These are phyloP conservation scores for Yamadazyma triangularis DNA, from an alignment of 1,139 yeast species.

Conservation along the genomic window DNA sequence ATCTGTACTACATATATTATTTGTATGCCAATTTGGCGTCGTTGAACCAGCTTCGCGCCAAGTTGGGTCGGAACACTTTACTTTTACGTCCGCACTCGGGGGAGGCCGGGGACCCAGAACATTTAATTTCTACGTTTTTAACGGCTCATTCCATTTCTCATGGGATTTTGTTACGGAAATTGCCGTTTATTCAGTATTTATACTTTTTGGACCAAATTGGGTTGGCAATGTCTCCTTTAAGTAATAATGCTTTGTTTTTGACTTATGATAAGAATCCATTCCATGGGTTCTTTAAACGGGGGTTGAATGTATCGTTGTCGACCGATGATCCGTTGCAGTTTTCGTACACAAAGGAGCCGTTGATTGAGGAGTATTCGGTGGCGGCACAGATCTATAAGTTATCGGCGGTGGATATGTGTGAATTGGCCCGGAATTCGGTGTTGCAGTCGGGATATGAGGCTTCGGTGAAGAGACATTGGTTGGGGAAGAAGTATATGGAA, in stretches of 20 bases:
- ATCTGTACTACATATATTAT: slow-evolving; percentile 89
- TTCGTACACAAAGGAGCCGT: slow-evolving; percentile 95
- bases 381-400: slow-evolving; percentile 96
- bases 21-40: slow-evolving; percentile 81
- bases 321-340: slow-evolving; percentile 76
- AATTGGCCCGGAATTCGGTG: slow-evolving; percentile 81
- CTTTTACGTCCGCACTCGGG: slow-evolving; percentile 97
- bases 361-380: slow-evolving; percentile 94
- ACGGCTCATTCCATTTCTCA: slow-evolving; percentile 92
- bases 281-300: slow-evolving; percentile 83
- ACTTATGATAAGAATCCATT: slow-evolving; percentile 96
- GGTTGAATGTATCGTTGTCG: slow-evolving; percentile 87
- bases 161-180: slow-evolving; percentile 87
- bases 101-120: slow-evolving; percentile 99
- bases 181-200: slow-evolving; percentile 90
- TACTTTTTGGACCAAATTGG: slow-evolving; percentile 94
- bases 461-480: slow-evolving; percentile 83
- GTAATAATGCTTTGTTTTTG: slow-evolving; percentile 91
- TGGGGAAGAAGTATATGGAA: slow-evolving; percentile 63
- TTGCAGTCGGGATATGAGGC: slow-evolving; percentile 91
- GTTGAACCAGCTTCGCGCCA: slow-evolving; percentile 75
- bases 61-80: slow-evolving; percentile 77
- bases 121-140: slow-evolving; percentile 83
- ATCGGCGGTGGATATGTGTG: slow-evolving; percentile 96
- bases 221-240: slow-evolving; percentile 97